Base-by-base conservation (phyloP, 208 protist genomes). In the Borovskyia barvae region DNA sequence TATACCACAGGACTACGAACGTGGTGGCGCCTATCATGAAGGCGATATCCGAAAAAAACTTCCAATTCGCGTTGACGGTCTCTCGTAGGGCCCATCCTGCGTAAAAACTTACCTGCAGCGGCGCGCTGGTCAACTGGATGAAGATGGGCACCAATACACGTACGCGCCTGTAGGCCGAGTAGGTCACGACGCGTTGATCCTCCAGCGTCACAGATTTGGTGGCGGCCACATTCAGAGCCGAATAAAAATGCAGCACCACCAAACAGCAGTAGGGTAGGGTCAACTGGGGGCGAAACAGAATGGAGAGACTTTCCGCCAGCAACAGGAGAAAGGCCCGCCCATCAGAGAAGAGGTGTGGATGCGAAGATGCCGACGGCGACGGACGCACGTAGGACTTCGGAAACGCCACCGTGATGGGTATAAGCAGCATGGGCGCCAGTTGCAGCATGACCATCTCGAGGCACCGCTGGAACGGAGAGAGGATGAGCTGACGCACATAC, bases 401-500 rank as follows among this genome's bases (percentile, higher is more conserved):
- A 14, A 77, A 51, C 12, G 72, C 61, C 14, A 84, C 22, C 1
- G 58, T 29, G 7, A 77, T 43, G 1, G 64, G 74, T 19, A 71
- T 55, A n/a, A 71, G 25, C 29, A 88, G 20, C 25, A 82, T n/a
- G 11, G 79, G 41, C 47, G 87, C 78, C 15, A 93, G 40, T 52
- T 87, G 73, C 68, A 82, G 19, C 55, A 70, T 71, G 53, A 86
- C 49, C 20, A 81, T 51, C 35, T 79, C 75, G 26, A 89, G 54
- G 29, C 65, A 80, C 20, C 75, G 65, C 25, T 56, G 54, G 60
- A 91, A 90, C 33, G 63, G 64, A 2, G 77, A 61, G 8, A 89
- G 66, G 15, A 83, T 68, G 28, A 88, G 66, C 64, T 91, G 81
- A 5, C 81, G 77, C 63, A 90, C 81, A 52, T 90, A 90, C 83